Conservation (phyloP, 371 early-diverging fungal genomes). For the Lichtheimia hyalospora region DNA sequence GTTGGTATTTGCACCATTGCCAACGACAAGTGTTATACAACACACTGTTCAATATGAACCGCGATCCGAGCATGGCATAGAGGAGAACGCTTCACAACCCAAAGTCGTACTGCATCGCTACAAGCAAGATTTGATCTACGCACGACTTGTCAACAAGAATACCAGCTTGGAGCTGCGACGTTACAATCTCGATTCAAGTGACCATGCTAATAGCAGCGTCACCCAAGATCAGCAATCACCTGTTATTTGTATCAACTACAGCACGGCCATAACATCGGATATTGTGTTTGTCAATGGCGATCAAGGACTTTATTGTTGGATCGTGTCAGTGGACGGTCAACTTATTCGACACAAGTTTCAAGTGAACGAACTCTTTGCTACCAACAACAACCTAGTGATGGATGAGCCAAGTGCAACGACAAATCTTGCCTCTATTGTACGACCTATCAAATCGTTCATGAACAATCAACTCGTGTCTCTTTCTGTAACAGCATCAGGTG, state of each 20-base stretch:
- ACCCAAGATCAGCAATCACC: neutral
- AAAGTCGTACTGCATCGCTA: constrained; percentile 13
- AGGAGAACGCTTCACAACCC: neutral
- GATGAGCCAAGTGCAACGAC: neutral
- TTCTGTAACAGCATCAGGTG: constrained; percentile 8
- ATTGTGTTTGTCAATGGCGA: constrained; percentile 6
- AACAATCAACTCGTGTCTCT: constrained; percentile 1
- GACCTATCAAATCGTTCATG: neutral
- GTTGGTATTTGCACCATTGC: neutral
- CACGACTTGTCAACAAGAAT: constrained; percentile 7
- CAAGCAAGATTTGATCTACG: constrained; percentile 2
- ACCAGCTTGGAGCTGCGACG: constrained; percentile 6
- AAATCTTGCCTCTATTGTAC: neutral
- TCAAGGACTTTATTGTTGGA: constrained; percentile 7
- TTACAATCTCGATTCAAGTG: neutral
- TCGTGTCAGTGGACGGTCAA: constrained; percentile 4
- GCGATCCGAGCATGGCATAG: neutral
- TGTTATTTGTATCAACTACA: constrained; percentile 5
- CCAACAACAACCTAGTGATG: neutral
- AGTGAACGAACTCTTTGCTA: neutral
- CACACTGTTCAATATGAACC: neutral
- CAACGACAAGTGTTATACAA: neutral
- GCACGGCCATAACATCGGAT: constrained; percentile 2
- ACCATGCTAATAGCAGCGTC: neutral
- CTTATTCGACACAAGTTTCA: constrained; percentile 8